Base-by-base conservation (phyloP, 345 rosid genomes). In the Heritiera littoralis region DNA sequence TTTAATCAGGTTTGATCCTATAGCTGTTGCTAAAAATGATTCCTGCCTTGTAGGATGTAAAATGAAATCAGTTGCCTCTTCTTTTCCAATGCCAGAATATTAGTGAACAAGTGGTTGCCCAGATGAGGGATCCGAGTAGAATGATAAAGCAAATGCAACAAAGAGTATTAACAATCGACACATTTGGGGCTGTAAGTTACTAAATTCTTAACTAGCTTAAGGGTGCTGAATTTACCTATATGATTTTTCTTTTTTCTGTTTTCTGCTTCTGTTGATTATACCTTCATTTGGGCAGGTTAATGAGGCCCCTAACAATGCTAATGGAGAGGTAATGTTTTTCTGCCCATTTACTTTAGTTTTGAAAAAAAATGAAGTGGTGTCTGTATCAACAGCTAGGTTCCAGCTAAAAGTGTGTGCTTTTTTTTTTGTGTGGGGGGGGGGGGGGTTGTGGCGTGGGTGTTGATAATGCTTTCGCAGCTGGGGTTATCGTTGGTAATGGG, bases 131-230 rank as follows among this genome's bases (percentile, higher is more conserved):
- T 86, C 97, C 99, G 58, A 92, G 92, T 86, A 89, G 94, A 87
- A 94, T 96, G 97, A 80, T 92, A 48, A 94, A 90, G 89, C 98
- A 96, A 86, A 96, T 96, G 99, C 97, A 91, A 80, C 93, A 88
- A 82, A 82, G 92, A 85, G 87, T 89, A 82, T 89, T 92, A 41
- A 81, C 92, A 3, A 85, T 89, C 80, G 83, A 90, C 76, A 79
- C 90, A n/a, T 92, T 96, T 84, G 98, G 92, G 75, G 74, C 79
- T 61, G 98, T 96, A 87, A 90, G 98, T 87, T 77, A 10, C 70
- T 77, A 55, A 23, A 7, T 14, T 54, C 64, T 41, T 28, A 13
- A 17, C 51, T n/a, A 8, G 74, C 1, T 76, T 49, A 77, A 43
- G 63, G 58, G 64, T 56, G 48, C 55, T 72, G 63, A 38, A 14